A percentile compares a stretch with the other conserved stretches of the same genome.
Conservation (phyloP, 768 basidiomycete genomes). For the Roridomyces roridus region DNA sequence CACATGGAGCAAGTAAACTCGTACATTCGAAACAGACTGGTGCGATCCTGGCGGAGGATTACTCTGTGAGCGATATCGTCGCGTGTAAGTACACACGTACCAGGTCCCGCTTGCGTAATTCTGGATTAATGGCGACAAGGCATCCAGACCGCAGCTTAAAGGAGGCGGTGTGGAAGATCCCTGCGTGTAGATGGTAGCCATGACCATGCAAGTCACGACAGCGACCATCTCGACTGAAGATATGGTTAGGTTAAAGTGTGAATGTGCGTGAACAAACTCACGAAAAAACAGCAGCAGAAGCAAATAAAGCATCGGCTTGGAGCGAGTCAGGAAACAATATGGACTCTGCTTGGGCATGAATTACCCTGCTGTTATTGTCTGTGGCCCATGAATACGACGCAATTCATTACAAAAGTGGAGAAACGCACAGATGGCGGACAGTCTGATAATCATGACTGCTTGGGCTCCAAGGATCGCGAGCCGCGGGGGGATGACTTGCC, state of each 20-base stretch:
- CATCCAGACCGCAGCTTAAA: constrained; percentile 15
- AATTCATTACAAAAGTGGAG: too few species aligned
- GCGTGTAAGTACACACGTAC: not conserved
- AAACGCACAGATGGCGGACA: constrained; percentile 23
- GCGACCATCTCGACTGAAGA: constrained; percentile 18
- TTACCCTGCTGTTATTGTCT: constrained; percentile 23
- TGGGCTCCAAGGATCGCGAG: constrained; percentile 22
- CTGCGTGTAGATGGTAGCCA: constrained; percentile 4
- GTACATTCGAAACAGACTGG: constrained; percentile 25
- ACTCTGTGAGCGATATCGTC: not conserved
- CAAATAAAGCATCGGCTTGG: constrained; percentile 10
- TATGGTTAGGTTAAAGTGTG: too few species aligned
- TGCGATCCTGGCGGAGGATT: constrained; percentile 11
- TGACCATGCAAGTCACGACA: constrained; percentile 1
- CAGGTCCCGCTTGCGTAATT: constrained; percentile 21
- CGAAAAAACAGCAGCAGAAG: constrained; percentile 1
- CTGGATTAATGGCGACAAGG: not conserved
- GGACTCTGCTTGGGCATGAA: not conserved
- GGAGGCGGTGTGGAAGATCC: constrained; percentile 15
- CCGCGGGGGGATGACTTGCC: constrained; percentile 22
- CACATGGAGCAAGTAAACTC: not conserved
- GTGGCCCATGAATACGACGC: not conserved
- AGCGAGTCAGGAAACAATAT: not conserved
- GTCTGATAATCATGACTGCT: constrained; percentile 19
- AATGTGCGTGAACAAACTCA: too few species aligned